Conservation (phyloP, 2,329 filamentous ascomycete species). For the Hypoxylon rubiginosum region DNA sequence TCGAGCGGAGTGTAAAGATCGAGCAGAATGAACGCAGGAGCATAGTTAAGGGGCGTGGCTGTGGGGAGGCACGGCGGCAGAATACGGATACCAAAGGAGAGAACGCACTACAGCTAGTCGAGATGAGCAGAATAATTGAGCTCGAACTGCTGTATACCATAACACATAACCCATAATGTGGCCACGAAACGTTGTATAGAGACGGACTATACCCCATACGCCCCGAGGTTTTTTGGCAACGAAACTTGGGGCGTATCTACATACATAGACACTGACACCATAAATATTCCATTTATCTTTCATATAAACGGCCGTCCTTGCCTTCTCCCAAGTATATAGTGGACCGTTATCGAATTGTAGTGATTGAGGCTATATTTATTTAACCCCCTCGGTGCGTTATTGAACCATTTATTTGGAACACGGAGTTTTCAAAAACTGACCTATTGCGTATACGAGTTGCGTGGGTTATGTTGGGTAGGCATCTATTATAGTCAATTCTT, state of each 20-base stretch:
- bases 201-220: constrained; percentile 25
- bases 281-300: constrained; percentile 23
- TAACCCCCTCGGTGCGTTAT: background rate
- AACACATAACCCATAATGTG: constrained; percentile 28
- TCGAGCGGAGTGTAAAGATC: background rate
- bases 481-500: too few relatives aligned
- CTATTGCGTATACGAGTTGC: too few relatives aligned
- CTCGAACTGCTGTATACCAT: constrained; percentile 28
- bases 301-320: constrained; percentile 34
- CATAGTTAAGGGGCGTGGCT: constrained; percentile 7
- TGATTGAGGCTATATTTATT: constrained; percentile 25
- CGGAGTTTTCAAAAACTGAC: background rate
- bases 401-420: background rate
- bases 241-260: constrained; percentile 3
- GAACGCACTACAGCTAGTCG: constrained; percentile 22
- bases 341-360: constrained; percentile 40
- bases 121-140: constrained; percentile 16
- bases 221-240: constrained; percentile 1
- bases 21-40: constrained; percentile 18
- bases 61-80: background rate
- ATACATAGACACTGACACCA: constrained; percentile 33
- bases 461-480: too few relatives aligned
- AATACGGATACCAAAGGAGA: background rate
- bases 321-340: constrained; percentile 40
- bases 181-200: constrained; percentile 43